Evolutionary conservation across 2,329 filamentous ascomycete species (phyloP).

Genomic region (Trichoderma sp.): DNA sequence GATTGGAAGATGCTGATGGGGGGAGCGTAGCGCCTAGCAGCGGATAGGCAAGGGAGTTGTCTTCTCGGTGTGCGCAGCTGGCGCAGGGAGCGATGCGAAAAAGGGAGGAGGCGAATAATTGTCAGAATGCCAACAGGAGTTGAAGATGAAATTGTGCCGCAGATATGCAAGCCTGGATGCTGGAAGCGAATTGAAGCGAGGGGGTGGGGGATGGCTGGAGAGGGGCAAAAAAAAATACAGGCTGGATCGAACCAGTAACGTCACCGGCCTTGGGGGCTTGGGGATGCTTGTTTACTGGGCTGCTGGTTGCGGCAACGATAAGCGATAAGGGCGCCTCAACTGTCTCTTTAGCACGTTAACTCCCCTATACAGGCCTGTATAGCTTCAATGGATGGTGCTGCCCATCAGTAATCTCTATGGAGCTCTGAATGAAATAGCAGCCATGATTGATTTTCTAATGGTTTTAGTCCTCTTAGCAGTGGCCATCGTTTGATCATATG

Average conservation of each 20-base stretch:
- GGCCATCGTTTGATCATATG: background rate
- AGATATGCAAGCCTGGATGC: conserved; percentile 2
- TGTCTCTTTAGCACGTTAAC: background rate
- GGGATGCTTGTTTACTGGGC: background rate
- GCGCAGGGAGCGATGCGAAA: background rate
- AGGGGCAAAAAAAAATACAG: conserved; percentile 14
- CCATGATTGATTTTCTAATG: too few relatives aligned
- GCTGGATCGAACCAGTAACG: conserved; percentile 20
- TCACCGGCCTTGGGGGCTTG: conserved; percentile 3
- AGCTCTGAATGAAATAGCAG: background rate
- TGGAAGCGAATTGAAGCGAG: conserved; percentile 17
- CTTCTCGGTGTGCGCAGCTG: background rate
- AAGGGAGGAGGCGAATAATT: conserved; percentile 2
- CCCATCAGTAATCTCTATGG: background rate
- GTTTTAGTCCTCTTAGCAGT: background rate
- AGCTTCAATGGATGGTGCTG: background rate
- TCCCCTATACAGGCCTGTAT: too few relatives aligned
- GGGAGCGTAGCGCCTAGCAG: conserved; percentile 4
- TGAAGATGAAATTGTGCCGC: background rate
- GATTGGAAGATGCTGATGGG: background rate
- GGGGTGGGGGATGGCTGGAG: conserved; percentile 13
- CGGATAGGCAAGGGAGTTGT: conserved; percentile 4
- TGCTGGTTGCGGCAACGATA: conserved; percentile 20
- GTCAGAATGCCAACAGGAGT: background rate
- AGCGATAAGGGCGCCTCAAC: conserved; percentile 6